Base-by-base conservation (phyloP, 2,329 filamentous ascomycete genomes). In the Ophiostoma himal-ulmi region DNA sequence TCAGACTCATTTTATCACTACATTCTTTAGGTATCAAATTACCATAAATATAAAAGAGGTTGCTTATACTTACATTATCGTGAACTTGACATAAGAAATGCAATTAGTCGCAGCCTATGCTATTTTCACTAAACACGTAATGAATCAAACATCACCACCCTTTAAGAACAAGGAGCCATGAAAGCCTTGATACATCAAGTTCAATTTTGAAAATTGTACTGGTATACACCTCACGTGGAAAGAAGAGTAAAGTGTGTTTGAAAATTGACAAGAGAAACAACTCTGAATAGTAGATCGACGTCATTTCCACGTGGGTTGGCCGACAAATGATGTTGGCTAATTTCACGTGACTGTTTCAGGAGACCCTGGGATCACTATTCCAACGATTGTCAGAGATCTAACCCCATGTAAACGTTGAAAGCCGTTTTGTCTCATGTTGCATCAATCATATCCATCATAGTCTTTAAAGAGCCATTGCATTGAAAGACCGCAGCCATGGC, bases 401-500 rank as follows among this genome's bases (percentile, higher is more conserved):
- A 22, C 52, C n/a, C 17, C n/a, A 8, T 5, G n/a, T 26, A 22
- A 57, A 26, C 17, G 26, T 57, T 26, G 3, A 57, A n/a, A 57
- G 52, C 22, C 52, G 30, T 57, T 57, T 26, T 26, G 52, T 57
- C n/a, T 57, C 41, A 60, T 6, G 10, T 13, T 34, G 57, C 3
- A 30, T 11, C 13, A 34, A 20, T 22, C 57, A 64, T n/a, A 36
- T 36, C 34, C 2, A 64, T n/a, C 17, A 26, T 3, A 7, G 13
- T 26, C 22, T 57, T 26, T 20, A 2, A 2, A 48, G 5, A 48
- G 6, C 2, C 17, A 48, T 20, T 20, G 44, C 5, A 48, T 20
- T 7, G 0, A 48, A 48, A 48, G 20, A 48, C 44, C 44, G 44
- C 44, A 48, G 41, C 26, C 11, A 90, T 90, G 88, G 79, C 87